Conservation (phyloP, 352 stramenopile species). For the Globisporangium okanoganense region DNA sequence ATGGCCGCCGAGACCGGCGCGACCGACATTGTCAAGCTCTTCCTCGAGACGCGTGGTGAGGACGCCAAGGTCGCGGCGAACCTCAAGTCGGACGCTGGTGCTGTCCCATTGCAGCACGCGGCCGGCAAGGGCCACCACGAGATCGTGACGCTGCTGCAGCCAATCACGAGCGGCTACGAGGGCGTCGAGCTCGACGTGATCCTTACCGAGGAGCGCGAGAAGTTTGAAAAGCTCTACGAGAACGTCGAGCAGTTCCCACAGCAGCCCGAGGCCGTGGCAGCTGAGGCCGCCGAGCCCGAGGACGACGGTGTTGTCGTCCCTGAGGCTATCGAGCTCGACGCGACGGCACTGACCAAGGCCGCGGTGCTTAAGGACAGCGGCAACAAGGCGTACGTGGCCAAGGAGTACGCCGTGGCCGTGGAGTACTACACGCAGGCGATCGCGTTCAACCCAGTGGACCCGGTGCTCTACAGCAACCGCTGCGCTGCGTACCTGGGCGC, state of each 20-base stretch:
- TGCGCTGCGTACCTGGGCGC: conserved; percentile 63
- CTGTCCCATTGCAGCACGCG: conserved; percentile 67
- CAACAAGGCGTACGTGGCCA: conserved; percentile 67
- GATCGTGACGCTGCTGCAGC: conserved; percentile 60
- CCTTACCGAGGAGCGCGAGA: conserved; percentile 60
- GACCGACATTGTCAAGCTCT: conserved; percentile 49
- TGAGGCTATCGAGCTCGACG: conserved; percentile 33
- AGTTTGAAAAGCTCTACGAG: conserved; percentile 57
- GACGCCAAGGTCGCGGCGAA: conserved; percentile 54
- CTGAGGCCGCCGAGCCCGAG: conserved; percentile 35
- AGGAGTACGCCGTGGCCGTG: conserved; percentile 50
- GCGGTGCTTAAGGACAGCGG: conserved; percentile 59
- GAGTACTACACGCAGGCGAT: conserved; percentile 66
- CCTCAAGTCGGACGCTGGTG: conserved; percentile 48
- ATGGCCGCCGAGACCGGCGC: conserved; percentile 76
- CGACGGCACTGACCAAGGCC: conserved; percentile 33
- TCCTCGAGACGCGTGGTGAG: conserved; percentile 42
- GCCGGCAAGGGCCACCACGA: conserved; percentile 67
- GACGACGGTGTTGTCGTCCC: conserved; percentile 43
- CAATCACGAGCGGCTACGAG: conserved; percentile 62
- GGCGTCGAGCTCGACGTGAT: conserved; percentile 42
- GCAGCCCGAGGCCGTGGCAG: conserved; percentile 32
- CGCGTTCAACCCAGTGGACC: conserved; percentile 47
- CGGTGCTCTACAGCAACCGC: conserved; percentile 80
- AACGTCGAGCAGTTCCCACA: conserved; percentile 21